Base-by-base conservation (phyloP, 345 rosid species). In the Firmiana major region DNA sequence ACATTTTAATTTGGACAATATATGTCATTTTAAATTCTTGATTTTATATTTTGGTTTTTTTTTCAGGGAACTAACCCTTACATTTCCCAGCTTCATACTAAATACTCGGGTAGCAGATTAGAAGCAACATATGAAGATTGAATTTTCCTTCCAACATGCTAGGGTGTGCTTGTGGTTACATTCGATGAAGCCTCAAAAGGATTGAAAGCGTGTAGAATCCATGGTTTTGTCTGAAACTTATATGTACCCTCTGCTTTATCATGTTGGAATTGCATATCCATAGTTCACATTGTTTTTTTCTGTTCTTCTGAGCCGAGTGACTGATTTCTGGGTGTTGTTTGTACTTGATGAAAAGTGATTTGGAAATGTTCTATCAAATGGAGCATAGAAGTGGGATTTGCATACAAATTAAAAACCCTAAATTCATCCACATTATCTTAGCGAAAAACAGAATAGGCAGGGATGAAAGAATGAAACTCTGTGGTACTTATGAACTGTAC, bases 11-110 rank as follows among this genome's bases (percentile, higher is more conserved):
- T 40, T 11, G 24, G 59, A n/a, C 22, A 28, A 12, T 26, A 1
- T 22, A 26, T 40, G 72, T 22, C 26, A 58, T 54, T 54, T 6
- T 57, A 9, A 12, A 22, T 1, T 53, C 19, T 73, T 58, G 19
- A 70, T 7, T n/a, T 58, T 40, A 15, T 11, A 22, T 72, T 66
- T 59, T 71, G 69, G 74, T 73, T 64, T 28, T 21, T 40, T 69
- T 67, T 78, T 81, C 89, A 90, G 94, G 89, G 92, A 89, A 77
- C 11, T 90, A 73, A 89, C 91, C 7, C 28, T 87, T 40, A 4
- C 86, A 65, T 90, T 87, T 82, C 94, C 92, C 17, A 89, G 92
- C 78, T 86, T 90, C 79, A 84, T 89, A 51, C 80, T 89, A 79
- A 63, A 75, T 84, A 82, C 79, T 38, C 82, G 72, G 71, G 89